Conservation (phyloP, 2,329 filamentous ascomycete species). For the Claviceps humidiphila region DNA sequence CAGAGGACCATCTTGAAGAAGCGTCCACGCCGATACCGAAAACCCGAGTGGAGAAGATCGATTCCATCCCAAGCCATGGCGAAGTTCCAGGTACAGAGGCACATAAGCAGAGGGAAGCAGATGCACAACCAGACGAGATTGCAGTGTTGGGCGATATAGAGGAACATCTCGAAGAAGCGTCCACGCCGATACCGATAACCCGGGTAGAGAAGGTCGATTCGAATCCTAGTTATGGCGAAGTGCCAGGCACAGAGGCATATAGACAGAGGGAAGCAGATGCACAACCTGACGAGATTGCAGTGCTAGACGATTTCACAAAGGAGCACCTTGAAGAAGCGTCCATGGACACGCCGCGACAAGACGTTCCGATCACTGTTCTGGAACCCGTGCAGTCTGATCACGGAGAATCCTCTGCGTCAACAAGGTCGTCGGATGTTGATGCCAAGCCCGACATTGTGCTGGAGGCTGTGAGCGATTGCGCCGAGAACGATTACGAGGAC, state of each 20-base stretch:
- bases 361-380: constrained; percentile 30
- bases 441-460: constrained; percentile 39
- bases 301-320: constrained; percentile 22
- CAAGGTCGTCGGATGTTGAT: constrained; percentile 25
- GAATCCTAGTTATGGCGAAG: constrained; percentile 39
- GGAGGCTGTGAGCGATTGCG: neutral
- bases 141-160: no score
- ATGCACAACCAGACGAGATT: constrained; percentile 40
- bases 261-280: constrained; percentile 43
- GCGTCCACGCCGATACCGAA: constrained; percentile 39
- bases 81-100: constrained; percentile 49
- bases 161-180: no score
- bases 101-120: constrained; percentile 39
- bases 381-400: constrained; percentile 16
- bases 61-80: constrained; percentile 37
- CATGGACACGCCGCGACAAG: constrained; percentile 11
- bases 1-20: no score
- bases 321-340: constrained; percentile 13
- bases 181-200: constrained; percentile 44
- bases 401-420: neutral
- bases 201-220: constrained; percentile 46
- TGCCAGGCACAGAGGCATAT: constrained; percentile 47
- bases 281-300: constrained; percentile 45
- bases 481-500: neutral
- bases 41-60: constrained; percentile 45